These are phyloP conservation scores for Solanum paucissectum DNA, from an alignment of 257 asterid genomes.

Conservation along the genomic window DNA sequence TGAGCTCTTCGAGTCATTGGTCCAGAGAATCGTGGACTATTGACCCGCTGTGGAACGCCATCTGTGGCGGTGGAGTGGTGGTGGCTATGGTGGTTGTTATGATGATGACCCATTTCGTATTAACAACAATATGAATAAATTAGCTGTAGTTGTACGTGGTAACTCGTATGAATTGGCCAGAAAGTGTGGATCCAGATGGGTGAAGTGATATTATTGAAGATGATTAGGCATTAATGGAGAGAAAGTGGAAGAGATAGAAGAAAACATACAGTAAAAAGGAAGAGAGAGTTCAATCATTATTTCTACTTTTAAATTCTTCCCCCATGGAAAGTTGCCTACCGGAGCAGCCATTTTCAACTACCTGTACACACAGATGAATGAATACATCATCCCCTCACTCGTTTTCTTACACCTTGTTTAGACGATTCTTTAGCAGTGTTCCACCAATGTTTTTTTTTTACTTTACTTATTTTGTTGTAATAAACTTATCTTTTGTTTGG, in stretches of 20 bases:
- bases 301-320: not conserved
- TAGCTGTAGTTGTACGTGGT: not conserved
- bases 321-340: not conserved
- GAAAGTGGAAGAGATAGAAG: not conserved
- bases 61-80: constrained; percentile 42
- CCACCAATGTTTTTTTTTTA: not conserved
- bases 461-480: too few species aligned
- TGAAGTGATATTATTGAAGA: not conserved
- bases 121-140: not conserved
- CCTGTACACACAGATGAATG: not conserved
- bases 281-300: not conserved
- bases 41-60: constrained; percentile 74
- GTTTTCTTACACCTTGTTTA: not conserved
- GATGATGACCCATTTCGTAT: constrained; percentile 61
- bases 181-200: not conserved
- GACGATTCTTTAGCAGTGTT: not conserved
- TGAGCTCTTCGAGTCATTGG: constrained; percentile 82
- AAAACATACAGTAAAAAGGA: not conserved
- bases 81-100: constrained; percentile 49
- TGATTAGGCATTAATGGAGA: constrained; percentile 1
- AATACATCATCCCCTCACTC: not conserved
- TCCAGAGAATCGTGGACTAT: constrained; percentile 88
- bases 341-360: constrained; percentile 5
- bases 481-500: not conserved
- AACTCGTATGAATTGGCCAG: not conserved